Conservation (phyloP, 1,139 yeast genomes). For the Pichia sp. region DNA sequence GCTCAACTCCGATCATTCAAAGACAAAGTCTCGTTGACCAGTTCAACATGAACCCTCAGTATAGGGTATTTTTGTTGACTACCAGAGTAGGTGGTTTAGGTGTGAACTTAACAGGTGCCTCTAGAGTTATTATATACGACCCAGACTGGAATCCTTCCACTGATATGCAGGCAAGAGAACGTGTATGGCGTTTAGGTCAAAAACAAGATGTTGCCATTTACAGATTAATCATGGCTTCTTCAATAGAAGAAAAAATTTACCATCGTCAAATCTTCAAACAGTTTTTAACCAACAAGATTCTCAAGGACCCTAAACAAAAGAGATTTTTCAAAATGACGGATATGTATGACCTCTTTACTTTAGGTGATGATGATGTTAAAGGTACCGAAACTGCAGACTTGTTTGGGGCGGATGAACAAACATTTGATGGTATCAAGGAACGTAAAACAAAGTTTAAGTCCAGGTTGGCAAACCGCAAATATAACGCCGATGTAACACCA, state of each 20-base stretch:
- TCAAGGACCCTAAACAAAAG: constrained; percentile 92
- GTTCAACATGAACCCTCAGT: constrained; percentile 59
- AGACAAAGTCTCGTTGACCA: constrained; percentile 77
- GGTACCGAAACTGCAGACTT: constrained; percentile 65
- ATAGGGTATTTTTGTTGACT: constrained; percentile 71
- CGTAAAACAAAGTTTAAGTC: constrained; percentile 31
- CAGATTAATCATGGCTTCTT: constrained; percentile 87
- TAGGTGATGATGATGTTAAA: constrained; percentile 68
- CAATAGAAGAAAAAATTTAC: constrained; percentile 93
- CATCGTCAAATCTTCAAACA: constrained; percentile 97
- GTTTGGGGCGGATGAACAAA: constrained; percentile 51
- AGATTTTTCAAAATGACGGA: constrained; percentile 91
- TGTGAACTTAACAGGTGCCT: constrained; percentile 91
- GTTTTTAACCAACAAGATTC: constrained; percentile 83
- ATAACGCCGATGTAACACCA: neutral
- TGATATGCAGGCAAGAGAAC: constrained; percentile 91
- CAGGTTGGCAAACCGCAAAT: constrained; percentile 1
- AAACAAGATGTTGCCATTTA: constrained; percentile 91
- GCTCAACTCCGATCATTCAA: constrained; percentile 73
- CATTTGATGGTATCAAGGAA: constrained; percentile 32
- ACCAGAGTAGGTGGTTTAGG: constrained; percentile 97
- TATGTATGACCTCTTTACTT: constrained; percentile 78
- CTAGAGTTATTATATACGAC: constrained; percentile 86
- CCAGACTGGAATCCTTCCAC: constrained; percentile 99
- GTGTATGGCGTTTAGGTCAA: constrained; percentile 97